Base-by-base conservation (phyloP, 2,329 filamentous ascomycete species). In the Didymella arachidicola region DNA sequence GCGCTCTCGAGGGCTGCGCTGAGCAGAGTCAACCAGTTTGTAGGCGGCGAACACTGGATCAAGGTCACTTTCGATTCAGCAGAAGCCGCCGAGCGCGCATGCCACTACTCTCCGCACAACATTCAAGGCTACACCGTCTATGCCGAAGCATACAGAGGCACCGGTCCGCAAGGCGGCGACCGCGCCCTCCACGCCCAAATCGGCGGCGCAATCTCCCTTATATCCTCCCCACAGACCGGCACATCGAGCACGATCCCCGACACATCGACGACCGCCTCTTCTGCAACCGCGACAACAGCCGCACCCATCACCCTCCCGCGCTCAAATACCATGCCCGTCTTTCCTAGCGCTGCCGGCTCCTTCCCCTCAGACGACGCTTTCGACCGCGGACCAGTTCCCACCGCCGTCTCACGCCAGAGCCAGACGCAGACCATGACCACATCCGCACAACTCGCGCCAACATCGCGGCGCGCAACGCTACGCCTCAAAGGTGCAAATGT, bases 41-140 rank as follows among this genome's bases (percentile, higher is more conserved):
- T 89, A 44, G 91, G 92, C 48, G 94, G 94, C 42, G 86, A 90
- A 67, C 91, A 97, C 80, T 98, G 94, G 94, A 92, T 97, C 61
- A 84, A 83, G 61, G 78, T 84, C 54, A 84, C 82, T 1, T 84
- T 83, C 59, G 79, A 82, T 64, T 80, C 78, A 4, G 76, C 78
- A 18, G 77, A 80, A 61, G 79, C 81, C 2, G 81, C 81, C 0
- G 82, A 83, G 59, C 72, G 79, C 57, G 82, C 81, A 22, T 79
- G 78, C 61, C 77, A 81, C 57, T 76, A 78, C 58, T 79, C 77
- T 30, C 81, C 81, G 8, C 80, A 82, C 59, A 74, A 71, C 52
- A 77, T 83, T 47, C 78, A 80, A 53, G 81, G 81, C 27, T 79
- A 79, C 63, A 70, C 78, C 22, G 80, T 83, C 34, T 80, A 78